Conservation (phyloP, 306 rosid genomes). For the Quercus mongolica region DNA sequence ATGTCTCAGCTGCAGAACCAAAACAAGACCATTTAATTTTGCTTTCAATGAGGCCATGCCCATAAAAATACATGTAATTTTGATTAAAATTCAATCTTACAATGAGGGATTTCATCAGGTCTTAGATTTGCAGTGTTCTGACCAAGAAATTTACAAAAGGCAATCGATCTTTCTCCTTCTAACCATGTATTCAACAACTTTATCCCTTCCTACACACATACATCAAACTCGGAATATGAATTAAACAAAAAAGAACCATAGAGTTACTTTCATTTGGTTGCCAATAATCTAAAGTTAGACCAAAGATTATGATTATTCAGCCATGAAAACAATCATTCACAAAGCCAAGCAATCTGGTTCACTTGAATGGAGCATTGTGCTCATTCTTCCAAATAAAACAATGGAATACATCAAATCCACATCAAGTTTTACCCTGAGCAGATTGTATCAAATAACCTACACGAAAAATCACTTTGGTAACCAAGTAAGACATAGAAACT, state of each 20-base stretch:
- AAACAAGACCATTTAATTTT: conserved; percentile 9
- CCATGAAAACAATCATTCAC: conserved; percentile 1
- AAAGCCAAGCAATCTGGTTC: conserved; percentile 2
- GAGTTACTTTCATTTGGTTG: not conserved
- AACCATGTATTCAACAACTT: conserved; percentile 84
- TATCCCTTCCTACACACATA: conserved; percentile 65
- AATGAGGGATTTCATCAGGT: conserved; percentile 62
- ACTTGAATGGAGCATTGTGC: not conserved
- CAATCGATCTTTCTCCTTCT: conserved; percentile 70
- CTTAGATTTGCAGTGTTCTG: conserved; percentile 63
- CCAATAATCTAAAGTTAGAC: not conserved
- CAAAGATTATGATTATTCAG: not conserved
- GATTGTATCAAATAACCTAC: too few relatives aligned
- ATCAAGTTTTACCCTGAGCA: too few relatives aligned
- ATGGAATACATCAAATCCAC: not conserved
- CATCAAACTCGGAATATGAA: not conserved
- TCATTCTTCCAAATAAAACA: not conserved
- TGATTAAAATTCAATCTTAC: conserved; percentile 38
- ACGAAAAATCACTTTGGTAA: too few relatives aligned
- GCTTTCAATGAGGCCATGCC: not conserved
- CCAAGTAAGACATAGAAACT: too few relatives aligned
- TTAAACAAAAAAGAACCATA: not conserved
- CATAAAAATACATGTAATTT: not conserved
- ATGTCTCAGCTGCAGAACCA: conserved; percentile 79
- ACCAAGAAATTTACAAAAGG: conserved; percentile 71